phyloP scores from a whole-genome alignment of 805 yeast species.

The Yarrowia porcina region DNA sequence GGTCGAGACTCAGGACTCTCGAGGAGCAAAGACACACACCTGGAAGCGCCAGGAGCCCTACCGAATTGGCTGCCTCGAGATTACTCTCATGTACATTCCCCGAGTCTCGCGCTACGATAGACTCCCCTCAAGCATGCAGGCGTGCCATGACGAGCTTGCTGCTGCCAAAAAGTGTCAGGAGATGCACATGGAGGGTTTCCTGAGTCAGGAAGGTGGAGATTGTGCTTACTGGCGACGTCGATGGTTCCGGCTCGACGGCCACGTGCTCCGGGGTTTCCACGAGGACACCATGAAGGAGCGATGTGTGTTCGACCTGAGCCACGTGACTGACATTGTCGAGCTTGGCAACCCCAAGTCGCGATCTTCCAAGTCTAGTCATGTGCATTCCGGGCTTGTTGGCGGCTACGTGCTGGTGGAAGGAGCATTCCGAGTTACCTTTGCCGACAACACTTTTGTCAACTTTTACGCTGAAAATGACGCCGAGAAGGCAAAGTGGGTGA shows the following conservation, averaged over 20 bases:
- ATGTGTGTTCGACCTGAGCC: constrained; percentile 62
- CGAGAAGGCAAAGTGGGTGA: constrained; percentile 66
- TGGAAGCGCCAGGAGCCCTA: constrained; percentile 30
- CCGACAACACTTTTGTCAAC: constrained; percentile 75
- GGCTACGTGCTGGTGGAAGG: constrained; percentile 45
- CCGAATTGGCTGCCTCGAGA: constrained; percentile 53
- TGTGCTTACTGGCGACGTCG: constrained; percentile 69
- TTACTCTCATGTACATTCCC: constrained; percentile 59
- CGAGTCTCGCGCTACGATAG: constrained; percentile 43
- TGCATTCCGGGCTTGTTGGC: constrained; percentile 50
- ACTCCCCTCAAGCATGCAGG: constrained; percentile 50
- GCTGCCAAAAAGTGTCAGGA: constrained; percentile 30
- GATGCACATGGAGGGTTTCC: constrained; percentile 55
- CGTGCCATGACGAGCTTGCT: constrained; percentile 40
- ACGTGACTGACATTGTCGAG: constrained; percentile 52
- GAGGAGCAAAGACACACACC: not conserved
- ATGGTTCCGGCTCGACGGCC: constrained; percentile 68
- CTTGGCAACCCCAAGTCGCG: constrained; percentile 34
- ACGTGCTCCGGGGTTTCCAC: constrained; percentile 70
- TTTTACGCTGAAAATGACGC: constrained; percentile 73
- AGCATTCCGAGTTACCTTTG: constrained; percentile 70
- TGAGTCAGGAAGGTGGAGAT: constrained; percentile 95
- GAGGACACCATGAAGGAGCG: constrained; percentile 60
- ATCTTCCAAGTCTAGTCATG: constrained; percentile 29
- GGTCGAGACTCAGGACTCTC: not conserved